These are phyloP conservation scores for Teunomyces funiuensis DNA, from an alignment of 805 yeast species.

Conservation along the genomic window DNA sequence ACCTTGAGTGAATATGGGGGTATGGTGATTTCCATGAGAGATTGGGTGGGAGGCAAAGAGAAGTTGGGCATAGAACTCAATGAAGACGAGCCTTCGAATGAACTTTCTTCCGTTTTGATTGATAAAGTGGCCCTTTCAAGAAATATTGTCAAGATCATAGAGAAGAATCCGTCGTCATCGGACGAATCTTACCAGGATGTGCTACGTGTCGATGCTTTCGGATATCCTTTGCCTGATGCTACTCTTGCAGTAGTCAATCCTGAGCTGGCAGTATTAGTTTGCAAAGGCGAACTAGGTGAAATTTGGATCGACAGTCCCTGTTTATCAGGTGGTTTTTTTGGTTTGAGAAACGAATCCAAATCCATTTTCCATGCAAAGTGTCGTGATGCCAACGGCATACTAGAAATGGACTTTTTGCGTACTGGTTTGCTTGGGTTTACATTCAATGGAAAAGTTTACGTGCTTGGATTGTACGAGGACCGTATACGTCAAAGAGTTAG, in stretches of 20 bases:
- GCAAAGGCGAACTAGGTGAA: slow-evolving; percentile 85
- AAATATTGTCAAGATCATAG: slow-evolving; percentile 67
- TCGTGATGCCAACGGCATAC: slow-evolving; percentile 63
- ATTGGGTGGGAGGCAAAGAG: slow-evolving; percentile 78
- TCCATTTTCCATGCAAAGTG: slow-evolving; percentile 81
- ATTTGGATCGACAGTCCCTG: slow-evolving; percentile 97
- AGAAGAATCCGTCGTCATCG: slow-evolving; percentile 51
- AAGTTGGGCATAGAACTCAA: slow-evolving; percentile 48
- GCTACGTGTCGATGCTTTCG: slow-evolving; percentile 85
- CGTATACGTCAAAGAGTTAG: slow-evolving; percentile 75
- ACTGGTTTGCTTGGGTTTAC: slow-evolving; percentile 91
- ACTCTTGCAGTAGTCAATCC: slow-evolving; percentile 93
- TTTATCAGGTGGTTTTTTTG: slow-evolving; percentile 88
- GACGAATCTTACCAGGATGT: slow-evolving; percentile 42
- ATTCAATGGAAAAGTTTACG: slow-evolving; percentile 81
- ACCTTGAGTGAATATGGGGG: slow-evolving; percentile 95
- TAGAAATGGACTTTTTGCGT: slow-evolving; percentile 79
- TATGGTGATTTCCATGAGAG: slow-evolving; percentile 86
- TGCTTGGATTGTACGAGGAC: slow-evolving; percentile 89
- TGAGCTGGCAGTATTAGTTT: slow-evolving; percentile 74
- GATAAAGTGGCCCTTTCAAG: slow-evolving; percentile 73
- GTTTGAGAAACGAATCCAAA: slow-evolving; percentile 60
- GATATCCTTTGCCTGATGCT: slow-evolving; percentile 92
- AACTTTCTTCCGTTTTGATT: slow-evolving; percentile 63
- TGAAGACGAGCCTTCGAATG: slow-evolving; percentile 33